phyloP scores from a whole-genome alignment of 345 rosid species.

The Clausena lansium region DNA sequence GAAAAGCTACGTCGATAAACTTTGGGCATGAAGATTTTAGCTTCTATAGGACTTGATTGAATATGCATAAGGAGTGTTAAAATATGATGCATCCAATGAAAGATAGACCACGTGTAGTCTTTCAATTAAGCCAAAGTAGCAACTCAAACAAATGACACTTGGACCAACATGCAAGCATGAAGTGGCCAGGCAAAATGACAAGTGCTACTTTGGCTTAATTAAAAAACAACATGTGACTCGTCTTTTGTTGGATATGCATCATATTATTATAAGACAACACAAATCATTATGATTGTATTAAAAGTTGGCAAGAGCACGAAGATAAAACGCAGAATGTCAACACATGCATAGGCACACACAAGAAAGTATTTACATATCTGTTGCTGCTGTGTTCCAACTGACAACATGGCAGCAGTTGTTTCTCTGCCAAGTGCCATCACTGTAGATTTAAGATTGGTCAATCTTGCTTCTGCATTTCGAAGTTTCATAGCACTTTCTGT shows the following conservation, averaged over 20 bases:
- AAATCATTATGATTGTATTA: not conserved
- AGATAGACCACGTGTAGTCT: no score
- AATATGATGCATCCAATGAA: no score
- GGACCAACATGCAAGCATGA: no score
- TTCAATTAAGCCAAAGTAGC: no score
- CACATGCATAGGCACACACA: not conserved
- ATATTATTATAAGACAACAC: not conserved
- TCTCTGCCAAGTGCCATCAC: constrained; percentile 79
- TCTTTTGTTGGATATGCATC: no score
- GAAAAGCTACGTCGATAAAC: no score
- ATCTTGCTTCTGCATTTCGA: constrained; percentile 75
- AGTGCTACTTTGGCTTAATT: no score
- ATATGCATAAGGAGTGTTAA: no score
- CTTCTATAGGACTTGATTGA: no score
- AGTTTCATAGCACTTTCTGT: constrained; percentile 69
- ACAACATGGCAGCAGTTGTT: constrained; percentile 84
- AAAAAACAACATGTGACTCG: no score
- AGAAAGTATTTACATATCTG: constrained; percentile 6
- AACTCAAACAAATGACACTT: not conserved
- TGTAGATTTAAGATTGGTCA: constrained; percentile 68
- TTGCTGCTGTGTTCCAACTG: constrained; percentile 87
- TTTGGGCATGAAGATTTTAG: no score
- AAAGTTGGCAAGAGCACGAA: not conserved
- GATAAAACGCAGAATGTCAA: not conserved
- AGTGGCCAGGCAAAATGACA: no score